phyloP scores from a whole-genome alignment of 1,139 yeast genomes.

The Geotrichum citri-aurantii region DNA sequence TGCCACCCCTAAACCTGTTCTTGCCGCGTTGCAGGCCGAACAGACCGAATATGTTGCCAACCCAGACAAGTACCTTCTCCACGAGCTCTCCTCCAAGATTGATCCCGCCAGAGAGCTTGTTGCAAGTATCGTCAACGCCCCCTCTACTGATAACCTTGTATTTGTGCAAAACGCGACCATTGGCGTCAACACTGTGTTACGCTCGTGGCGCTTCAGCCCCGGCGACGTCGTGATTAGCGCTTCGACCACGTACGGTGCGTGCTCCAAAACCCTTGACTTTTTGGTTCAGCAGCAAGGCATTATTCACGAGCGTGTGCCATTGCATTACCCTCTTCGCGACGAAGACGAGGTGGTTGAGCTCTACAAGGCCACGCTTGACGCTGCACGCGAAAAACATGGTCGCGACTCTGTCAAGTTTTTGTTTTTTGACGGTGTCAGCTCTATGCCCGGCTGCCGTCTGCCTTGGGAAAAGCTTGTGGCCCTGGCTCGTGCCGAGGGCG shows the following conservation, averaged over 20 bases:
- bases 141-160: slow-evolving; percentile 42
- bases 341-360: slow-evolving; percentile 44
- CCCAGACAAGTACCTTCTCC: slow-evolving; percentile 42
- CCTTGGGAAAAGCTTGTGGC: slow-evolving; percentile 50
- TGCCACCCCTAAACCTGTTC: slow-evolving; percentile 23
- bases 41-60: slow-evolving; percentile 32
- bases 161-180: slow-evolving; percentile 56
- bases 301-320: slow-evolving; percentile 41
- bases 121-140: slow-evolving; percentile 41
- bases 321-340: slow-evolving; percentile 45
- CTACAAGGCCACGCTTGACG: slow-evolving; percentile 37
- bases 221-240: slow-evolving; percentile 54
- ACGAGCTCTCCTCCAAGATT: slow-evolving; percentile 31
- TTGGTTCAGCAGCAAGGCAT: slow-evolving; percentile 43
- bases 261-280: slow-evolving; percentile 49
- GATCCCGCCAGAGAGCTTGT: slow-evolving; percentile 34
- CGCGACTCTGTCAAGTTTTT: slow-evolving; percentile 37
- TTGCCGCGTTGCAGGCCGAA: slow-evolving; percentile 19
- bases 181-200: slow-evolving; percentile 53
- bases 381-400: slow-evolving; percentile 17
- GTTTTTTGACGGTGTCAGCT: slow-evolving; percentile 56
- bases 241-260: slow-evolving; percentile 54
- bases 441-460: slow-evolving; percentile 57
- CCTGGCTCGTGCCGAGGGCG: slow-evolving; percentile 45
- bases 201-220: slow-evolving; percentile 47